Base-by-base conservation (phyloP, 495 filamentous ascomycete species). In the Penicillium fimorum region DNA sequence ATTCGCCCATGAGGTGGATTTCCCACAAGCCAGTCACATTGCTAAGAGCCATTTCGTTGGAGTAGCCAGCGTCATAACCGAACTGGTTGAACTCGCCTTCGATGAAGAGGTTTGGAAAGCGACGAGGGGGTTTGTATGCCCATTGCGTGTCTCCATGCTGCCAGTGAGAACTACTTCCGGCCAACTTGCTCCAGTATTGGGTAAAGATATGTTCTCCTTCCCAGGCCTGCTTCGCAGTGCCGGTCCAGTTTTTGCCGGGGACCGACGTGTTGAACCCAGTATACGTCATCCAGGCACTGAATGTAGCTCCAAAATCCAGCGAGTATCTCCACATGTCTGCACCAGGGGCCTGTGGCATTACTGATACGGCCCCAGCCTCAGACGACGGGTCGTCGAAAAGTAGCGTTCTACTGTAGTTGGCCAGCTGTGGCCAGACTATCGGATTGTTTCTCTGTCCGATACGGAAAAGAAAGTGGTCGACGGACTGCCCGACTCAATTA, bases 71-170 rank as follows among this genome's bases (percentile, higher is more conserved):
- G 65, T 89, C 87, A 66, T 82, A 88, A 27, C 87, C 85, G 65
- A 81, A 89, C 52, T 84, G 76, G 62, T 89, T 89, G 69, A 80
- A 88, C 0, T 80, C 75, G 0, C 86, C 87, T 41, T 87, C 80
- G 53, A 83, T 72, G 70, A 76, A 88, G 49, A 86, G 68, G 64
- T 88, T 84, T 1, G 87, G 87, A 59, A 82, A 85, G 8, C 79
- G 76, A 15, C 87, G 75, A 1, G 70, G 73, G 3, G 53, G 35
- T 7, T 56, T 27, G 13, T 56, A 57, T 24, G 70, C 59, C 58
- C 73, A 78, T 42, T 63, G 68, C 24, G 78, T 63, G 64, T 89
- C 87, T 18, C 81, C 82, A 58, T 86, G 79, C 63, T 88, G 86
- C 7, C 82, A 65, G 54, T 87, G 83, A 58, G 78, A 73, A 58